Percentiles rank a stretch among this genome's conserved stretches.
Evolutionary conservation across 2,329 filamentous ascomycete species (phyloP).

Genomic region (Verticillium tricorpus): DNA sequence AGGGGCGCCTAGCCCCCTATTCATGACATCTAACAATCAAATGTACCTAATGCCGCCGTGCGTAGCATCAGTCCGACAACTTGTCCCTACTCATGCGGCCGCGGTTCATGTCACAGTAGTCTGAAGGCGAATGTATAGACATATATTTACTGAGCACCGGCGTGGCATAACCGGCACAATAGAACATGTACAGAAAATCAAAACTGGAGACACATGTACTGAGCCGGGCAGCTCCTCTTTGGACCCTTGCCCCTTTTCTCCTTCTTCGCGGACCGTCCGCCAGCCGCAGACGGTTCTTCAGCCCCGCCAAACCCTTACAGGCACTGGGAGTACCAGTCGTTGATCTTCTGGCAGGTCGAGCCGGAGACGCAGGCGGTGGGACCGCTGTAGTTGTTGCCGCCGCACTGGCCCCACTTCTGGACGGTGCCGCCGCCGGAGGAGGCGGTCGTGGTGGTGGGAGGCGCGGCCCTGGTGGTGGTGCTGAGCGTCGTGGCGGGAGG

Average conservation of each 20-base stretch:
- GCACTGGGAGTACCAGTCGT: conserved; percentile 39
- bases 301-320: conserved; percentile 19
- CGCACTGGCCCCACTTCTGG: conserved; percentile 31
- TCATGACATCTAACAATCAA: too few species aligned
- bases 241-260: neutral
- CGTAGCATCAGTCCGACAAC: too few species aligned
- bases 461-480: conserved; percentile 8
- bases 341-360: conserved; percentile 30
- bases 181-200: conserved; percentile 3
- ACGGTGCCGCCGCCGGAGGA: conserved; percentile 13
- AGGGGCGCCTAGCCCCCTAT: too few species aligned
- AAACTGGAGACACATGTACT: neutral
- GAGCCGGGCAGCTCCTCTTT: conserved; percentile 3
- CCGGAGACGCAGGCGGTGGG: conserved; percentile 28
- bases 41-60: too few species aligned
- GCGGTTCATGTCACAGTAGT: neutral
- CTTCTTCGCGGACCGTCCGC: neutral
- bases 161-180: conserved; percentile 1
- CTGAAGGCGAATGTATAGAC: conserved; percentile 8
- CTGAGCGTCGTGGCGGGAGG: conserved; percentile 3
- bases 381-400: conserved; percentile 28
- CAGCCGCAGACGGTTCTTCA: neutral
- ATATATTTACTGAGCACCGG: conserved; percentile 8
- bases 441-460: conserved; percentile 8
- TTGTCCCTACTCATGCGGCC: neutral